Evolutionary conservation across 306 rosid genomes (phyloP), one percentile per base, ranked within the genome.

Genomic region (Pueraria montana): DNA sequence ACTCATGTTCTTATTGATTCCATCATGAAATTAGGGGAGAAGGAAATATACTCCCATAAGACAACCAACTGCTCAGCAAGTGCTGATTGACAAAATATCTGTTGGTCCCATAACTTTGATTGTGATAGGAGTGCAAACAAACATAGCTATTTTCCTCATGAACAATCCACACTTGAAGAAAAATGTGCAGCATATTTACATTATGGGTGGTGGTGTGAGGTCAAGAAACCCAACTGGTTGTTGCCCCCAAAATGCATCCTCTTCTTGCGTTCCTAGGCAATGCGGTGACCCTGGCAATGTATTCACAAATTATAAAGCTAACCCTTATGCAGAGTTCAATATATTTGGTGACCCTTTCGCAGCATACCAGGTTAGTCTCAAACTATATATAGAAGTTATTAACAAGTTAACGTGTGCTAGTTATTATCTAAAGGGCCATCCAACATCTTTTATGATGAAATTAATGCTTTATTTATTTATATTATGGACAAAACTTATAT

Each of bases 331-430:
- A 40, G 99, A 94, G 85, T 96, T 92, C 91, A 96, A 96, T 71
- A 80, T 96, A 16, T 94, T 92, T 72, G 98, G 84, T 77, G 99
- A 96, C 84, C 99, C 99, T 87, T 96, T 96, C 84, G 98, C 98
- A 38, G 99, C 97, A 73, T 86, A 92, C 34, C 95, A 92, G 98
- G 98, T 94, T 8, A 76, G 66, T 65, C 48, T 72, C 38, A 30
- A 66, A 66, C 50, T 66, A 21, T 36, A 2, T 18, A 8, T 5
- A 11, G 16, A 16, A 43, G 82, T 20, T 11, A 8, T 65, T 53
- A 18, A 46, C 48, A 77, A 27, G 23, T 49, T 27, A 27, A 8
- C 5, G 0, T 26, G 40, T 6, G 34, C 23, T 56, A 8, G 13
- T 58, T 23, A 11, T 11, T 23, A 3, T 53, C 20, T 38, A 13